These are phyloP conservation scores for Saccharomycopsis javanensis DNA, from an alignment of 805 yeast genomes.

Conservation along the genomic window DNA sequence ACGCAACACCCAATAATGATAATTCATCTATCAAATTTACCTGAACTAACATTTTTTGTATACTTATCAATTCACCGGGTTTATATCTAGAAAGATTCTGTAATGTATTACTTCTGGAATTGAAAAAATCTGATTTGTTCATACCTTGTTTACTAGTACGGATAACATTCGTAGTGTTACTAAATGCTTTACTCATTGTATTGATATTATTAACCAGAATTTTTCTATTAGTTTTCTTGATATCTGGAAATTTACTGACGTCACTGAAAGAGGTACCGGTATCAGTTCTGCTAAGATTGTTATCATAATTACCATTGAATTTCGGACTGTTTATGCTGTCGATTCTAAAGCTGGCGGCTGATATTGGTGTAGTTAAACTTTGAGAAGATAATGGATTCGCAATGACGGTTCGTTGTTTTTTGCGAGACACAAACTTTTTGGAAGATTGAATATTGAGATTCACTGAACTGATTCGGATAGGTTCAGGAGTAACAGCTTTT, in stretches of 20 bases:
- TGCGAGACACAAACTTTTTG: slow-evolving; percentile 11
- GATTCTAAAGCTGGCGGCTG: background rate
- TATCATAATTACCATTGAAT: too few species aligned
- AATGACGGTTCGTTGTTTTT: slow-evolving; percentile 21
- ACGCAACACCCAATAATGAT: background rate
- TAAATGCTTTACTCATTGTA: background rate
- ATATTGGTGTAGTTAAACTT: slow-evolving; percentile 17
- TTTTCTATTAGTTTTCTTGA: too few species aligned
- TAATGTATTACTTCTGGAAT: background rate
- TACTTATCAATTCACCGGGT: slow-evolving; percentile 52
- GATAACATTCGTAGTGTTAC: background rate
- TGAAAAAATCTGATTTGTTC: background rate
- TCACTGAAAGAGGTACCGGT: too few species aligned
- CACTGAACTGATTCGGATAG: slow-evolving; percentile 10
- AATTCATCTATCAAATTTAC: slow-evolving; percentile 18
- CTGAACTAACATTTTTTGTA: slow-evolving; percentile 62
- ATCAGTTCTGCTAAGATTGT: too few species aligned
- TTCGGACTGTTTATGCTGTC: too few species aligned
- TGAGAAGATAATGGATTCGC: slow-evolving; percentile 28
- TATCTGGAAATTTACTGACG: too few species aligned
- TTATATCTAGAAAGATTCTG: background rate
- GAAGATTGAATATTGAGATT: slow-evolving; percentile 18
- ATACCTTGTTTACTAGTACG: background rate
- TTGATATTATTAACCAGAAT: background rate
- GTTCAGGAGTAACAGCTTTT: slow-evolving; percentile 2